Conservation (phyloP, 768 basidiomycete genomes). For the Xanthoconium stramineum region DNA sequence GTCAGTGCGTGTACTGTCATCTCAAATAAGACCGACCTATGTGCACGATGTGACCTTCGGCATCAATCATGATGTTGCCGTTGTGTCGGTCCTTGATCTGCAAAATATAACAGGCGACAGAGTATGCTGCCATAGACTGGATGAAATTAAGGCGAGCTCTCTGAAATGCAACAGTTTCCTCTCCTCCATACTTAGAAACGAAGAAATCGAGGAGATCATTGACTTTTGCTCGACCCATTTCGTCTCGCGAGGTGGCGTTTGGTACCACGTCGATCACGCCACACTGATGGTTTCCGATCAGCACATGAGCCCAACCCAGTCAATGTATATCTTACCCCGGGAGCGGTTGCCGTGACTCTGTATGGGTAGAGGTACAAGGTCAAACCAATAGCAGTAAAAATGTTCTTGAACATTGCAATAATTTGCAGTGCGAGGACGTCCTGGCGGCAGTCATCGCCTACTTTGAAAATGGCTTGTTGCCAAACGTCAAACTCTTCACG, state of each 20-base stretch:
- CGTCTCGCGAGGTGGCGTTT: slow-evolving; percentile 95
- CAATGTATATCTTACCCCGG: slow-evolving; percentile 63
- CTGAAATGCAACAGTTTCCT: slow-evolving; percentile 88
- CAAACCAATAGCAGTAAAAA: slow-evolving; percentile 85
- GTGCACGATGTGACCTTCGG: slow-evolving; percentile 94
- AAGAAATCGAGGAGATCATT: slow-evolving; percentile 96
- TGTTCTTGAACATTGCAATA: slow-evolving; percentile 99
- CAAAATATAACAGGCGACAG: slow-evolving; percentile 94
- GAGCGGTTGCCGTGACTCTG: slow-evolving; percentile 93
- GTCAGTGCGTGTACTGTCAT: slow-evolving; percentile 6
- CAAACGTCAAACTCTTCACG: slow-evolving; percentile 79
- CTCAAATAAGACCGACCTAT: slow-evolving; percentile 59
- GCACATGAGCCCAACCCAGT: not conserved
- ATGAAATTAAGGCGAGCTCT: slow-evolving; percentile 93
- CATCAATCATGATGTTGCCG: slow-evolving; percentile 99
- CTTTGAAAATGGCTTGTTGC: slow-evolving; percentile 99
- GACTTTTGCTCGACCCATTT: slow-evolving; percentile 98
- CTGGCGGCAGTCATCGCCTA: slow-evolving; percentile 98
- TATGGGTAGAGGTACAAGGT: slow-evolving; percentile 94
- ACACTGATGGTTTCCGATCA: slow-evolving; percentile 55
- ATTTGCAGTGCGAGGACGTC: slow-evolving; percentile 96
- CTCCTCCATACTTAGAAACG: slow-evolving; percentile 86
- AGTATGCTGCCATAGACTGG: slow-evolving; percentile 99
- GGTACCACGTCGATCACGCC: slow-evolving; percentile 99
- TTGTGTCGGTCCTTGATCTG: slow-evolving; percentile 99